Evolutionary conservation across 179 eudicot genomes (phyloP).

Genomic region (Actinidia arguta): DNA sequence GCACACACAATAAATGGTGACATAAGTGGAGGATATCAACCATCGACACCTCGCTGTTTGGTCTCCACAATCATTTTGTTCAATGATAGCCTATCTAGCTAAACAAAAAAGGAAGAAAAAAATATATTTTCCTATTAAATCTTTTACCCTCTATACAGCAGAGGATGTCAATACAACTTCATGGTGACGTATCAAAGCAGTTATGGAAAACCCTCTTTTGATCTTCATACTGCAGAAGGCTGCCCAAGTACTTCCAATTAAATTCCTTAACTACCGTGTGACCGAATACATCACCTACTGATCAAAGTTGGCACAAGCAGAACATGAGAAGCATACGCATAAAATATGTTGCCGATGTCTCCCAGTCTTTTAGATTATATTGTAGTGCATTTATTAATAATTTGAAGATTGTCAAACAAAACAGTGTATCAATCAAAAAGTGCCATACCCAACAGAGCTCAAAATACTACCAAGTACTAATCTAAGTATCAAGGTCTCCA

Average conservation of each 20-base stretch:
- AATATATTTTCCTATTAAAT: background rate
- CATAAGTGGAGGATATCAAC: constrained; percentile 2
- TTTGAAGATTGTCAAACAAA: background rate
- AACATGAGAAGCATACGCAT: background rate
- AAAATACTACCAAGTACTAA: background rate
- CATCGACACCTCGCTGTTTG: background rate
- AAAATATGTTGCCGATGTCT: background rate
- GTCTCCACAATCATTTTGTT: background rate
- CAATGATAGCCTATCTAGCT: no score
- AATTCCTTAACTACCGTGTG: background rate
- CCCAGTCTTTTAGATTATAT: background rate
- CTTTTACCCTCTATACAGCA: background rate
- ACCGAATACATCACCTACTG: background rate
- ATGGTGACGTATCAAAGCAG: background rate
- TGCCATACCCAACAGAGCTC: background rate
- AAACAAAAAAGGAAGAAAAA: no score
- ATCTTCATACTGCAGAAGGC: background rate
- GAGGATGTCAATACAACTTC: background rate
- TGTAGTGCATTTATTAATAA: background rate
- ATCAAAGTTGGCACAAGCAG: background rate
- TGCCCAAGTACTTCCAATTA: background rate
- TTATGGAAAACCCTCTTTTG: background rate
- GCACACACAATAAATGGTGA: background rate
- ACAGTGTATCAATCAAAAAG: background rate
- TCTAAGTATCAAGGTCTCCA: background rate